phyloP scores from a whole-genome alignment of 371 early-diverging fungal species.

The Apophysomyces variabilis region DNA sequence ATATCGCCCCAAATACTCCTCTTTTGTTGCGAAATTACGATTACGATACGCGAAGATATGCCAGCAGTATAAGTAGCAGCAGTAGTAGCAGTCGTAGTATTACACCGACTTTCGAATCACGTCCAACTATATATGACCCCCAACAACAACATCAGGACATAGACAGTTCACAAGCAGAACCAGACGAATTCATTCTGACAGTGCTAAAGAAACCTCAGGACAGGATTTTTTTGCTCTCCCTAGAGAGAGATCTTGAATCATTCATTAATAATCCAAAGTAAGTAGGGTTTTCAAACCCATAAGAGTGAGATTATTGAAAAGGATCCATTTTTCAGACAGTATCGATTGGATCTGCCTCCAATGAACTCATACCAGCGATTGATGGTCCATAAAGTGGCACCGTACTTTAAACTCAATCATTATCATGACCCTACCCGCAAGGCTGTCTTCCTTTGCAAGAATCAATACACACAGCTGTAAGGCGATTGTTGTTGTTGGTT shows the following conservation, averaged over 20 bases:
- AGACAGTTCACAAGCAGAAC: slow-evolving; percentile 13
- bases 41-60: slow-evolving; percentile 5
- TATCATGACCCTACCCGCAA: slow-evolving; percentile 47
- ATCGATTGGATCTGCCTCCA: slow-evolving; percentile 53
- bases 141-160: slow-evolving; percentile 1
- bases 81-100: slow-evolving; percentile 8
- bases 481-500: background rate
- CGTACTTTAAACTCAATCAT: slow-evolving; percentile 59
- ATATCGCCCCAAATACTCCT: slow-evolving; percentile 2
- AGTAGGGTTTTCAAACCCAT: background rate
- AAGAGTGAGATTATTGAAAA: background rate
- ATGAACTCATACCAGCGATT: slow-evolving; percentile 70
- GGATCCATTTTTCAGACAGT: slow-evolving; percentile 29
- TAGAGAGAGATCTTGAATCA: slow-evolving; percentile 56
- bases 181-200: slow-evolving; percentile 53
- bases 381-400: slow-evolving; percentile 61
- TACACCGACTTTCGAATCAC: background rate
- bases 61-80: slow-evolving; percentile 1
- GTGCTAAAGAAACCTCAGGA: slow-evolving; percentile 61
- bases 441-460: slow-evolving; percentile 54
- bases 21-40: background rate
- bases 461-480: slow-evolving; percentile 19
- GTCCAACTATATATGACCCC: background rate
- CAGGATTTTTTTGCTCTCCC: slow-evolving; percentile 57
- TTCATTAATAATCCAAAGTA: slow-evolving; percentile 54